Conservation (phyloP, 192 early-diverging fungal genomes). For the Coemansia reversa region DNA sequence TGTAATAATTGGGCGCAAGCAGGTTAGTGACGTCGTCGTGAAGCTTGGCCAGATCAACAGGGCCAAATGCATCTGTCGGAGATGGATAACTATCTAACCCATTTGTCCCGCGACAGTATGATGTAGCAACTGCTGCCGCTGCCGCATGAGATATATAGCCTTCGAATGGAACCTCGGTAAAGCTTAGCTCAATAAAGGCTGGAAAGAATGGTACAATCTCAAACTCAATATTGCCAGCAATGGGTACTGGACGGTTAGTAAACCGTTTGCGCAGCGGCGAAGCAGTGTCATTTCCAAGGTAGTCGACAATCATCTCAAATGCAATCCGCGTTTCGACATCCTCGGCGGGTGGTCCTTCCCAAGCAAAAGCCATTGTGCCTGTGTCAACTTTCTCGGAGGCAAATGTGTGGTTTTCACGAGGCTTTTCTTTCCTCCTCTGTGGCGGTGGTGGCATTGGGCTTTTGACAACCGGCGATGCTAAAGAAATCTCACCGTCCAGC, state of each 20-base stretch:
- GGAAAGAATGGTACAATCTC: constrained; percentile 58
- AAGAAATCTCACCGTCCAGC: constrained; percentile 32
- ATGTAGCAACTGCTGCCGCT: constrained; percentile 20
- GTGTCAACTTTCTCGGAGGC: constrained; percentile 66
- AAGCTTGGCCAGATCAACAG: constrained; percentile 42
- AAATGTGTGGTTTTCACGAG: constrained; percentile 58
- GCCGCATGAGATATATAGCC: constrained; percentile 45
- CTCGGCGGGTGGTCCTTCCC: constrained; percentile 73
- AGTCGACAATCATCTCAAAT: constrained; percentile 76
- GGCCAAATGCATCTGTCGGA: constrained; percentile 47
- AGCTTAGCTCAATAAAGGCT: constrained; percentile 63
- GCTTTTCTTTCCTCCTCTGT: constrained; percentile 39
- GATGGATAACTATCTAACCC: constrained; percentile 37
- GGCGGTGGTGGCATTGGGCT: constrained; percentile 48
- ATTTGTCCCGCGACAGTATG: constrained; percentile 41
- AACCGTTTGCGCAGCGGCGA: constrained; percentile 73
- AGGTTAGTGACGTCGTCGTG: constrained; percentile 42
- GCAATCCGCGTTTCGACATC: constrained; percentile 65
- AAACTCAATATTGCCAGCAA: constrained; percentile 68
- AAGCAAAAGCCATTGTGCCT: constrained; percentile 71
- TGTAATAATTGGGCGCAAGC: constrained; percentile 49
- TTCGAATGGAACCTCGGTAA: constrained; percentile 54
- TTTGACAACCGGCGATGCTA: constrained; percentile 25
- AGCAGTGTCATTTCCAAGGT: constrained; percentile 63
- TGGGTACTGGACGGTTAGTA: constrained; percentile 68